Conservation (phyloP, 2,329 filamentous ascomycete species). For the Ustilaginoidea virens region DNA sequence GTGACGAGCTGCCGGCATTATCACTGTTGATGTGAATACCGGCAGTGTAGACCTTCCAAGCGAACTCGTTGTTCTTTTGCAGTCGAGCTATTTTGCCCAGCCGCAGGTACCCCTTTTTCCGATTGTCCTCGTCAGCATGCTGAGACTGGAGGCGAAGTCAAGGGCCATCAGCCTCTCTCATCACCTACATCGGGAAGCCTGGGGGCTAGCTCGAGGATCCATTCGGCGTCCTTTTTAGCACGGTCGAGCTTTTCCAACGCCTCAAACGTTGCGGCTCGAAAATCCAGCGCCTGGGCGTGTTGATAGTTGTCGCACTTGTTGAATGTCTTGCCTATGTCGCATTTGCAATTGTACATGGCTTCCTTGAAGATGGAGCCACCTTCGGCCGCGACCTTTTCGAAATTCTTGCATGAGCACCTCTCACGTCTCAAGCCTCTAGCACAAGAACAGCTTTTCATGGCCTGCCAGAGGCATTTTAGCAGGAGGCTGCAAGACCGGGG, state of each 20-base stretch:
- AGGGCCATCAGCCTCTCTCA: no score
- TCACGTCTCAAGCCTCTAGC: conserved; percentile 17
- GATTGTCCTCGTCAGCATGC: no score
- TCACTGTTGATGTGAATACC: conserved; percentile 19
- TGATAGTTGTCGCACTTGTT: conserved; percentile 21
- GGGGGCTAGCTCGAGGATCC: conserved; percentile 26
- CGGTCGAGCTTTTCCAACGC: conserved; percentile 20
- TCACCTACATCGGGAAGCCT: conserved; percentile 22
- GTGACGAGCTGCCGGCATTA: conserved; percentile 12
- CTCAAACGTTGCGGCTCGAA: conserved; percentile 24
- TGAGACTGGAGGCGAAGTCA: no score
- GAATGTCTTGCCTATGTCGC: conserved; percentile 20
- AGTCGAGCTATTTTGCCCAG: conserved; percentile 23
- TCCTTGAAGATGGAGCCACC: conserved; percentile 24
- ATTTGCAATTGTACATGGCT: conserved; percentile 24
- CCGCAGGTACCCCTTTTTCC: conserved; percentile 29
- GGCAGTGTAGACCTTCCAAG: conserved; percentile 23
- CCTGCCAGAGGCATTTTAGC: conserved; percentile 10
- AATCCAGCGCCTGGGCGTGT: conserved; percentile 25
- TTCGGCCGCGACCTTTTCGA: conserved; percentile 16
- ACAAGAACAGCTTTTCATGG: conserved; percentile 21
- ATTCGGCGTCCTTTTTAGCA: conserved; percentile 24
- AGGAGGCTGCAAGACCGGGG: not conserved
- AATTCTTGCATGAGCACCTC: conserved; percentile 24
- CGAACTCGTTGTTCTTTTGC: conserved; percentile 20